phyloP scores from a whole-genome alignment of 371 early-diverging fungal species.

The Chytridiales sp. region DNA sequence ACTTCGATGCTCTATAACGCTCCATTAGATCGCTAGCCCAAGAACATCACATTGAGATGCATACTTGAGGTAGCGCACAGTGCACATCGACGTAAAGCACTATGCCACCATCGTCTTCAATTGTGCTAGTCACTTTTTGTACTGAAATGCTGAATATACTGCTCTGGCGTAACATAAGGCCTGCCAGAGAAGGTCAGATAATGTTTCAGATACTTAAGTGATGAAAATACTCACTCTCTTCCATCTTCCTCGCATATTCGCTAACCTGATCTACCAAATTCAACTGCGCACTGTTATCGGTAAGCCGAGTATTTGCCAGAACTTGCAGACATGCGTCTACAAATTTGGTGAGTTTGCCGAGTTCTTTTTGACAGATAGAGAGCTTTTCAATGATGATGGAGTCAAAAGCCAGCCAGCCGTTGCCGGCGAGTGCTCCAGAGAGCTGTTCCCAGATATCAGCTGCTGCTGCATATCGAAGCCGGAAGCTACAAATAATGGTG shows the following conservation, averaged over 20 bases:
- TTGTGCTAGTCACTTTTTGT: slow-evolving; percentile 57
- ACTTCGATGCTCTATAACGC: neutral
- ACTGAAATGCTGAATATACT: slow-evolving; percentile 64
- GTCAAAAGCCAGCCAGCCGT: slow-evolving; percentile 72
- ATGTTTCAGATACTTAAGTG: neutral
- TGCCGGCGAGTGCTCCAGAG: slow-evolving; percentile 61
- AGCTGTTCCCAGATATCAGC: slow-evolving; percentile 66
- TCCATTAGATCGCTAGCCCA: neutral
- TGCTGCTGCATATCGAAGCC: slow-evolving; percentile 67
- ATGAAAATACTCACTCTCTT: slow-evolving; percentile 39
- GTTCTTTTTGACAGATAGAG: slow-evolving; percentile 62
- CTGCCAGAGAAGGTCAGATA: slow-evolving; percentile 33
- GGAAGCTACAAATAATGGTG: slow-evolving; percentile 44
- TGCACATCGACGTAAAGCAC: slow-evolving; percentile 40
- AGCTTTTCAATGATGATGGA: slow-evolving; percentile 69
- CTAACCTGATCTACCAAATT: slow-evolving; percentile 61
- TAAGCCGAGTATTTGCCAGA: slow-evolving; percentile 49
- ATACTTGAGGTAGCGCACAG: slow-evolving; percentile 61
- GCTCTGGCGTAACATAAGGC: slow-evolving; percentile 53
- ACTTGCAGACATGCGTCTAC: slow-evolving; percentile 62
- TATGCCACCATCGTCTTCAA: slow-evolving; percentile 46
- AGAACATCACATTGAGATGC: neutral
- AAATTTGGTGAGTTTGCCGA: slow-evolving; percentile 57
- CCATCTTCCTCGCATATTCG: slow-evolving; percentile 42
- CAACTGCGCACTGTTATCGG: slow-evolving; percentile 49